Percentiles rank a stretch among this genome's conserved stretches.
Evolutionary conservation across 352 stramenopile genomes (phyloP).

Genomic region (Pilasporangium apinafurcum): DNA sequence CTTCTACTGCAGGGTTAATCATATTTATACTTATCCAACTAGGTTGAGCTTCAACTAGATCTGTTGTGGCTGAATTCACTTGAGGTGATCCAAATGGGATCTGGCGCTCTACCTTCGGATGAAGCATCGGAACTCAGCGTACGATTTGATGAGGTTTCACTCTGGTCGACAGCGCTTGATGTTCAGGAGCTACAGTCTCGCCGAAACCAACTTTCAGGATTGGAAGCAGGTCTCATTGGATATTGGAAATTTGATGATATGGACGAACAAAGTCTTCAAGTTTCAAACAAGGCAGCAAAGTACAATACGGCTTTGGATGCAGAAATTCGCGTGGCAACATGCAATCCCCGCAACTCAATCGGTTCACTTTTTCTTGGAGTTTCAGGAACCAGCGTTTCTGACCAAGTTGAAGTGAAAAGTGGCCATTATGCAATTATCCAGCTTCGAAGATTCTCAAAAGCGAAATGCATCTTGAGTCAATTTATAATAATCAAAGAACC

Average conservation of each 20-base stretch:
- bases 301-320: not conserved
- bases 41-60: not conserved
- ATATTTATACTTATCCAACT: not conserved
- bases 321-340: slow-evolving; percentile 8
- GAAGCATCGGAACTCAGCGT: slow-evolving; percentile 12
- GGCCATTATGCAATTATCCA: too few relatives aligned
- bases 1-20: too few relatives aligned
- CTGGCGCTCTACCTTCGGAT: slow-evolving; percentile 2
- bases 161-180: slow-evolving; percentile 13
- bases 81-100: slow-evolving; percentile 9
- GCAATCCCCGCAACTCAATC: not conserved
- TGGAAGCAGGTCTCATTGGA: slow-evolving; percentile 13
- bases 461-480: too few relatives aligned
- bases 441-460: too few relatives aligned
- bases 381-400: slow-evolving; percentile 4
- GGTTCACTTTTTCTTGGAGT: slow-evolving; percentile 5
- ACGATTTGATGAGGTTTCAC: slow-evolving; percentile 23
- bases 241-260: slow-evolving; percentile 23
- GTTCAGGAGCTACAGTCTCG: not conserved
- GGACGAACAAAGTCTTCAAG: slow-evolving; percentile 1
- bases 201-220: slow-evolving; percentile 7
- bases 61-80: not conserved
- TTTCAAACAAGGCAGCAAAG: not conserved
- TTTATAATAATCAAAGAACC: too few relatives aligned
- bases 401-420: slow-evolving; percentile 2